Percentiles rank a stretch among this genome's conserved stretches.
phyloP scores from a whole-genome alignment of 805 yeast genomes.

The Yarrowia sp. region DNA sequence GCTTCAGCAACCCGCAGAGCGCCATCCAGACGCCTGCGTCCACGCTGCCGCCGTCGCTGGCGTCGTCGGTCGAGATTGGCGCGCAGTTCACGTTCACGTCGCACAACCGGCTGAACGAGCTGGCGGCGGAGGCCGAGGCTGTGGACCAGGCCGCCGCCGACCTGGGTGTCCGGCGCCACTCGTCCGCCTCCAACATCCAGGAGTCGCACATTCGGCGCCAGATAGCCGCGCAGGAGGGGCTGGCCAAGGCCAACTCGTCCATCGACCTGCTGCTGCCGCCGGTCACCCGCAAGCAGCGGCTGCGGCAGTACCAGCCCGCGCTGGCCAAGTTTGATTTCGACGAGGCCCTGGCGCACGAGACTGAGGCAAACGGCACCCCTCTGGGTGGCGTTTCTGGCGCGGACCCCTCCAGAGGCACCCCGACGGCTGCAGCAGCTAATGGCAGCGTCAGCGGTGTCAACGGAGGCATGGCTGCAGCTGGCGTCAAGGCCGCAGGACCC shows the following conservation, averaged over 20 bases:
- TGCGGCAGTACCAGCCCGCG: constrained; percentile 25
- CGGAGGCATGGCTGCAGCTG: neutral
- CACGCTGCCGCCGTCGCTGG: constrained; percentile 32
- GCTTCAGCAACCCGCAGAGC: constrained; percentile 34
- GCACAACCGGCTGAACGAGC: constrained; percentile 20
- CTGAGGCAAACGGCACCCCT: neutral
- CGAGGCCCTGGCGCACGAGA: neutral
- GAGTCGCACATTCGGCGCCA: constrained; percentile 24
- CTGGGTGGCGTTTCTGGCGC: neutral
- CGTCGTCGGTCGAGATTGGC: constrained; percentile 36
- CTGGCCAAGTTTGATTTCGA: constrained; percentile 15
- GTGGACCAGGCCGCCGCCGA: neutral
- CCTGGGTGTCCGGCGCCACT: constrained; percentile 7
- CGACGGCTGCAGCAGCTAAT: neutral
- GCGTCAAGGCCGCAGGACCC: neutral
- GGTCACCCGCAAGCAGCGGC: constrained; percentile 26
- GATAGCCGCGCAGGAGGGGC: constrained; percentile 17
- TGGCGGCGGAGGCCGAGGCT: neutral
- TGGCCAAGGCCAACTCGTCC: constrained; percentile 16
- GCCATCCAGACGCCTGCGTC: constrained; percentile 39
- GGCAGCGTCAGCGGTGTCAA: neutral
- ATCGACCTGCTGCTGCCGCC: constrained; percentile 28
- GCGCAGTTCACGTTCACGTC: constrained; percentile 33
- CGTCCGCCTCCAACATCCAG: constrained; percentile 7
- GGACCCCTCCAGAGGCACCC: neutral